These are phyloP conservation scores for Leptodermis oblonga DNA, from an alignment of 257 asterid genomes.

Conservation along the genomic window DNA sequence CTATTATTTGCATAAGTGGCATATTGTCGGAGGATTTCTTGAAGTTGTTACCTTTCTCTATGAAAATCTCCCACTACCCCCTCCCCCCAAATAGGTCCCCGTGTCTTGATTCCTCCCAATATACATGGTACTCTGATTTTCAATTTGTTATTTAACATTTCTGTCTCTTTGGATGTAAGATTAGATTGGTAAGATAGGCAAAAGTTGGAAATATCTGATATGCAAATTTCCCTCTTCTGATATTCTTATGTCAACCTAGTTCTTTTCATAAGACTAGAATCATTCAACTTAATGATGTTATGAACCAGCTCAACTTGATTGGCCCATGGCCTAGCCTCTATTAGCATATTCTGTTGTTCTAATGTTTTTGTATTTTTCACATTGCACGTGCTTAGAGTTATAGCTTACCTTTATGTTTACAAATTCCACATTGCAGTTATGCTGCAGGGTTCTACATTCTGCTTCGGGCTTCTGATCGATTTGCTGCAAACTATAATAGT, in stretches of 20 bases:
- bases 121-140: no score
- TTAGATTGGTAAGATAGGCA: neutral
- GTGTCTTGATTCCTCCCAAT: no score
- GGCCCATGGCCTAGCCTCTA: neutral
- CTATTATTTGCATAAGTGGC: neutral
- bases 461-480: slow-evolving; percentile 91
- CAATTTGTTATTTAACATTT: no score
- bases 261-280: neutral
- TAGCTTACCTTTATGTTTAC: slow-evolving; percentile 2
- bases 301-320: neutral
- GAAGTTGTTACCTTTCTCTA: neutral
- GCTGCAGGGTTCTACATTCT: slow-evolving; percentile 86
- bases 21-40: neutral
- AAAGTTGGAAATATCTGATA: neutral
- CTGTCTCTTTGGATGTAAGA: no score
- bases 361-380: slow-evolving; percentile 15
- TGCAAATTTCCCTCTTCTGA: neutral
- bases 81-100: no score
- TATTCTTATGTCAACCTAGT: neutral
- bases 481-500: slow-evolving; percentile 70
- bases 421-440: slow-evolving; percentile 43
- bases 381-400: slow-evolving; percentile 17
- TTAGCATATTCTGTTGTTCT: neutral
- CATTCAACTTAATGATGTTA: neutral
- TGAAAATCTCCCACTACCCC: neutral